Base-by-base conservation (phyloP, 352 stramenopile species). In the Phytophthora quininea region DNA sequence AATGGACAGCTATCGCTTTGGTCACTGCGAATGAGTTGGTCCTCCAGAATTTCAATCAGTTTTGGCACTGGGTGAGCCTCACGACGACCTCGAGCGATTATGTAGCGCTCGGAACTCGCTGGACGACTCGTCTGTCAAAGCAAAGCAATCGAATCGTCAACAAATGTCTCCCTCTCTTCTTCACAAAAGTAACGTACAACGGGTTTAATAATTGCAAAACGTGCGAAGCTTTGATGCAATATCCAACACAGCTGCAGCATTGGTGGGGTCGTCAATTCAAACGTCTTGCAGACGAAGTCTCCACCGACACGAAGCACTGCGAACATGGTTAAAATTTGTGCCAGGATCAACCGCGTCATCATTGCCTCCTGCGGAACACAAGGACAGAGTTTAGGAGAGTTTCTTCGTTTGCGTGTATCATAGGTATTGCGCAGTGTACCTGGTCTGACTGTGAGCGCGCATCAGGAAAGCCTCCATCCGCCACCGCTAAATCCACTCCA, bases 271-370 rank as follows among this genome's bases (percentile, higher is more conserved):
- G 77, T 63, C 10, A 95, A 38, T 43, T 95, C 87, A 52, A 95
- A 95, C 15, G 87, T 91, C 71, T 95, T 95, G 66, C 84, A 92
- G 9, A 90, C 60, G 61, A 95, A 93, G 49, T 80, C 77, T 9
- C 87, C 87, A 32, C 71, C 65, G 0, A 68, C 24, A 3, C 62
- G 54, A 14, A 95, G 59, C 1, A 92, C 68, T 7, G 30, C 33
- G 33, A 90, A 80, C 87, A 91, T 92, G 8, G 79, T 63, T 3
- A 91, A 58, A 3, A 76, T 54, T 50, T 95, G 84, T 1, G 85
- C 86, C 30, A 89, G 35, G 4, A 93, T 66, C 33, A 95, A 57
- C 15, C 71, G 68, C 1, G 74, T 81, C 85, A 95, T 89, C 52
- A 90, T 52, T 4, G 67, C 52, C 67, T 95, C 87, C 80, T 92